Conservation (phyloP, 1,139 yeast genomes). For the Zygosaccharomyces pseudobailii region DNA sequence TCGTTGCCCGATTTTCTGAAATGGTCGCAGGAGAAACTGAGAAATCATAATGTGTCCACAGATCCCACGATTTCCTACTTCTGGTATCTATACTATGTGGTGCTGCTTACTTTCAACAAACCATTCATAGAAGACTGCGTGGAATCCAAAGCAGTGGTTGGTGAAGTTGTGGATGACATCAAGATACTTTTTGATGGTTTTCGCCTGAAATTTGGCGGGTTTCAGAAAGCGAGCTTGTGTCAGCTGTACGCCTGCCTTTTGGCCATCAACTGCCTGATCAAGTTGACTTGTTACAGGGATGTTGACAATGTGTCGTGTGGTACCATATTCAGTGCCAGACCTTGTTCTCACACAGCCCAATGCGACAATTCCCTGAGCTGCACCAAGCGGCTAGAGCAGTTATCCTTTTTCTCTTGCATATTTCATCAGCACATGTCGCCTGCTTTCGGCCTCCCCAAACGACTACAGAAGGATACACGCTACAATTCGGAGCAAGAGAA, state of each 20-base stretch:
- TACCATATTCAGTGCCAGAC: background rate
- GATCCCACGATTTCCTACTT: conserved; percentile 47
- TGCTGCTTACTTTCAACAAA: conserved; percentile 52
- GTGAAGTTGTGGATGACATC: conserved; percentile 29
- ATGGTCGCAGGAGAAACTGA: conserved; percentile 46
- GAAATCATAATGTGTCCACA: conserved; percentile 39
- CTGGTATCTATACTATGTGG: conserved; percentile 55
- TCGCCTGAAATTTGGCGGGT: conserved; percentile 23
- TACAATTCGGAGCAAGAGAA: conserved; percentile 23
- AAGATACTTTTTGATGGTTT: conserved; percentile 29
- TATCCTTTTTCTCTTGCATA: conserved; percentile 25
- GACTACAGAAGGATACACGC: conserved; percentile 24
- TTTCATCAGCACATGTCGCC: conserved; percentile 24
- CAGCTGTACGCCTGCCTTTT: conserved; percentile 34
- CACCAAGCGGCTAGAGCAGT: conserved; percentile 15
- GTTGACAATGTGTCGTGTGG: background rate
- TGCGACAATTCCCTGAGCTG: conserved; percentile 10
- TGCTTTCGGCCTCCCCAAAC: conserved; percentile 28
- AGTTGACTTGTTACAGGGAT: conserved; percentile 11
- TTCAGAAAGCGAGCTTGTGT: conserved; percentile 27
- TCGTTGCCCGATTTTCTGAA: conserved; percentile 45
- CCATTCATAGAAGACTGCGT: conserved; percentile 45
- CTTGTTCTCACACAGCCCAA: background rate
- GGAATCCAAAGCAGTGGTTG: conserved; percentile 28
- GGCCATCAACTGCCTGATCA: conserved; percentile 29